Conservation (phyloP, 441 rosid genomes). For the Codiaeum variegatum region DNA sequence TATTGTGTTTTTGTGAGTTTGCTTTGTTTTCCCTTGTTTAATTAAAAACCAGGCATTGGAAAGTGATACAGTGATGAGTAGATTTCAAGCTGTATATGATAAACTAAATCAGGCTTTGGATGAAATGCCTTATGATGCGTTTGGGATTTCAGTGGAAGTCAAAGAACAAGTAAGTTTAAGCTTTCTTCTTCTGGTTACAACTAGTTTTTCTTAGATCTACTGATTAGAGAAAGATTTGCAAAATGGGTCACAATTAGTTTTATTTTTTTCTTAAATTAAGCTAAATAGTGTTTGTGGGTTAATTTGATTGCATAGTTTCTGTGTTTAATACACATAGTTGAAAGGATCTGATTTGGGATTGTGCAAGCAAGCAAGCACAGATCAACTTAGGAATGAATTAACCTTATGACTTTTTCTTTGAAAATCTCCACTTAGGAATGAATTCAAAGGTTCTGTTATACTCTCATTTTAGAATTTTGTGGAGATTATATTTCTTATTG, state of each 20-base stretch:
- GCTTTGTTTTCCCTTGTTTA: background rate
- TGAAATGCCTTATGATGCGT: slow-evolving; percentile 43
- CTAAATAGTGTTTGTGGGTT: no score
- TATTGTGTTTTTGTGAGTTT: no score
- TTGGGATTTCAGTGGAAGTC: slow-evolving; percentile 54
- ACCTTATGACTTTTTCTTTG: background rate
- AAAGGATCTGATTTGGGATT: background rate
- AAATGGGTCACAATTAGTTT: background rate
- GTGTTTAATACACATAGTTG: background rate
- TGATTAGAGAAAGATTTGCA: slow-evolving; percentile 1
- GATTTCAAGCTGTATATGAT: slow-evolving; percentile 53
- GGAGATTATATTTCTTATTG: background rate
- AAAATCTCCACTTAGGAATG: background rate
- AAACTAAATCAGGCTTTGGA: slow-evolving; percentile 47
- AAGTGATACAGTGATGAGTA: slow-evolving; percentile 43
- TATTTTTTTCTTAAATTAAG: background rate
- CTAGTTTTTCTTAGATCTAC: slow-evolving; percentile 8
- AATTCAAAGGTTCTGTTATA: background rate
- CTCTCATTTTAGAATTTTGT: background rate
- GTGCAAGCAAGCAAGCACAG: background rate
- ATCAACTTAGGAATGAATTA: background rate
- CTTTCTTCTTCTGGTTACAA: background rate
- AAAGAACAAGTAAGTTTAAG: slow-evolving; percentile 50
- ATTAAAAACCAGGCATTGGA: slow-evolving; percentile 51
- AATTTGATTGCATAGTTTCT: background rate